Evolutionary conservation across 202 grass and related monocot genomes (phyloP), one percentile per base, ranked within the genome.

Genomic region (Setaria viridis): DNA sequence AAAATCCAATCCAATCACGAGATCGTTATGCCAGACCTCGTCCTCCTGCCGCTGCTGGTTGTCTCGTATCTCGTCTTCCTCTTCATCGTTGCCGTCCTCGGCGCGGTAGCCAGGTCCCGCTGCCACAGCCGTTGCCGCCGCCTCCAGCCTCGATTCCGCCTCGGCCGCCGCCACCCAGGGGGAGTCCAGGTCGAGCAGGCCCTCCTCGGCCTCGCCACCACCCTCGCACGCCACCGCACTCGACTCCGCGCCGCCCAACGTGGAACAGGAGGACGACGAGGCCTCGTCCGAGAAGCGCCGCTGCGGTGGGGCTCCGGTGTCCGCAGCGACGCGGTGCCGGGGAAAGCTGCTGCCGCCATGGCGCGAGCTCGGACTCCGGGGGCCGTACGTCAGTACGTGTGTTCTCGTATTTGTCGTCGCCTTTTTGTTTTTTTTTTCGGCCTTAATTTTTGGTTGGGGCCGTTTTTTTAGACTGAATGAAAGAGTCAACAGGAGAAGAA

Each of bases 11-110:
- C 82, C 32, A 68, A 74, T 78, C 67, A 68, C 63, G 70, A 12
- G 29, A 87, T 82, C 14, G 25, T 80, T 65, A 39, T 81, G 68
- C 39, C 70, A 65, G 41, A 74, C 82, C 80, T 71, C 72, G 62
- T 89, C 81, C 65, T 80, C 83, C 55, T 91, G 82, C 34, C 89
- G 34, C 76, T 84, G 83, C 77, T 80, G 81, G 81, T 89, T 88
- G 56, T 76, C 71, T 25, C 91, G 64, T 9, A 83, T 80, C 59
- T 81, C 86, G 17, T 89, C 81, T 43, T 71, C 65, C 17, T 91
- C 86, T 50, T 71, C 65, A 17, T 43, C 72, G 17, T 37, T 12
- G 57, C 15, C 57, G 9, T 70, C 70, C 49, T 72, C 37, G 57
- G 33, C 51, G 8, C 42, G 4, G 32, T 53, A 66, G 58, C 17